Evolutionary conservation across 1,139 yeast genomes (phyloP), one percentile per base, ranked within the genome.

Genomic region (Pichia sp.): DNA sequence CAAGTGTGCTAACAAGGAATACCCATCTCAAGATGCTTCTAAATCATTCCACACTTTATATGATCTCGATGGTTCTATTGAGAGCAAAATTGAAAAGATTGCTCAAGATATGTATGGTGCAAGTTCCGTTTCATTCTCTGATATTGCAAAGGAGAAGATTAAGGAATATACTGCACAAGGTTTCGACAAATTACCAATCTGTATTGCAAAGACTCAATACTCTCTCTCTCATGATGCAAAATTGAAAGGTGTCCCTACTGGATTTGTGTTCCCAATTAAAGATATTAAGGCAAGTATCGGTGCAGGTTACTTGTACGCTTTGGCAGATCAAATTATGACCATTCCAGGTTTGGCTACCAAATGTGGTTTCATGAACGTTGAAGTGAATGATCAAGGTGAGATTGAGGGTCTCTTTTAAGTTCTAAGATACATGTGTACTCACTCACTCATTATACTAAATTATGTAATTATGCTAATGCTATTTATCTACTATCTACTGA

Each of bases 161-260:
- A 91, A 80, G 43, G 69, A 79, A 37, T 88, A 87, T 67, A 82
- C 93, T 35, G 66, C 72, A 41, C 96, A 88, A 67, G 97, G 97
- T 7, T 91, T 85, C 58, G 91, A 86, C 45, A 72, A 87, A 59
- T 69, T 91, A 56, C 98, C 98, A 44, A 80, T 91, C 52, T 91
- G 98, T 69, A 82, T 91, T 56, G 98, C 98, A 50, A 91, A 91
- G 72, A 91, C 98, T 3, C 98, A 91, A 64, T 91, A 91, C 67
- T 87, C 96, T 14, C 71, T 91, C 51, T 86, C 96, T 13, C 97
- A 88, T 58, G 97, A 91, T 62, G 91, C 97, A 33, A 71, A 73
- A 34, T 72, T 91, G 62, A 87, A 87, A 69, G 96, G 96, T 61
- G 96, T 86, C 29, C 98, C 98, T 48, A 73, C 84, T 9, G 96